A percentile compares a stretch with the other conserved stretches of the same genome.
These are phyloP conservation scores for Leucocoprinus birnbaumii DNA, from an alignment of 768 basidiomycete species.

Conservation along the genomic window DNA sequence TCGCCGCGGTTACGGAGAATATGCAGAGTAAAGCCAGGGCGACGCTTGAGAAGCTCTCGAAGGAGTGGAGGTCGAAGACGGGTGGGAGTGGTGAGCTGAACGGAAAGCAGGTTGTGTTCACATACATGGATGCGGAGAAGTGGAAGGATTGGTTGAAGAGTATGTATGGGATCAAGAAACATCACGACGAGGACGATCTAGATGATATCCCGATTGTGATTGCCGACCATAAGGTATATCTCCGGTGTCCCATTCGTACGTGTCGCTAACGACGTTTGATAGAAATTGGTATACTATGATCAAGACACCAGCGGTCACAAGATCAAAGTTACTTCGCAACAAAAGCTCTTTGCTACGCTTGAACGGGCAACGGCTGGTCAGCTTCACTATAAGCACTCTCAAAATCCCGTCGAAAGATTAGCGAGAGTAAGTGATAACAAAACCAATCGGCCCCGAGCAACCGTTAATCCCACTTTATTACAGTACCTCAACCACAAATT, in stretches of 20 bases:
- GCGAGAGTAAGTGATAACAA: slow-evolving; percentile 45
- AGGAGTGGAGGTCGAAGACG: slow-evolving; percentile 54
- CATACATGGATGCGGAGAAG: slow-evolving; percentile 83
- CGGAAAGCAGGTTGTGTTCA: slow-evolving; percentile 69
- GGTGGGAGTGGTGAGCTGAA: slow-evolving; percentile 36
- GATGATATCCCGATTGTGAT: slow-evolving; percentile 59
- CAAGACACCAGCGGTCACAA: slow-evolving; percentile 50
- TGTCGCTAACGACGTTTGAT: not conserved
- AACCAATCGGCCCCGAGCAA: not conserved
- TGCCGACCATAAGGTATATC: slow-evolving; percentile 68
- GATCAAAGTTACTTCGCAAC: slow-evolving; percentile 51
- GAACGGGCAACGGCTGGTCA: slow-evolving; percentile 58
- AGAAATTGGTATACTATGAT: slow-evolving; percentile 80
- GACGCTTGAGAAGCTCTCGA: slow-evolving; percentile 48
- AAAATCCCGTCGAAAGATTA: slow-evolving; percentile 64
- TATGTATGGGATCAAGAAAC: slow-evolving; percentile 71
- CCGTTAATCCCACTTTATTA: not conserved
- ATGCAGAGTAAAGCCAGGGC: slow-evolving; percentile 40
- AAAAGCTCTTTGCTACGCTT: slow-evolving; percentile 63
- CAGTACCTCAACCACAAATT: slow-evolving; percentile 43
- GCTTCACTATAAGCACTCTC: slow-evolving; percentile 58
- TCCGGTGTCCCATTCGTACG: not conserved
- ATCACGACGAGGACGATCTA: slow-evolving; percentile 21
- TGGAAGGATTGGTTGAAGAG: slow-evolving; percentile 91
- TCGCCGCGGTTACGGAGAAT: slow-evolving; percentile 48